Conservation (phyloP, 2,329 filamentous ascomycete genomes). For the Tolypocladium guangdongense region DNA sequence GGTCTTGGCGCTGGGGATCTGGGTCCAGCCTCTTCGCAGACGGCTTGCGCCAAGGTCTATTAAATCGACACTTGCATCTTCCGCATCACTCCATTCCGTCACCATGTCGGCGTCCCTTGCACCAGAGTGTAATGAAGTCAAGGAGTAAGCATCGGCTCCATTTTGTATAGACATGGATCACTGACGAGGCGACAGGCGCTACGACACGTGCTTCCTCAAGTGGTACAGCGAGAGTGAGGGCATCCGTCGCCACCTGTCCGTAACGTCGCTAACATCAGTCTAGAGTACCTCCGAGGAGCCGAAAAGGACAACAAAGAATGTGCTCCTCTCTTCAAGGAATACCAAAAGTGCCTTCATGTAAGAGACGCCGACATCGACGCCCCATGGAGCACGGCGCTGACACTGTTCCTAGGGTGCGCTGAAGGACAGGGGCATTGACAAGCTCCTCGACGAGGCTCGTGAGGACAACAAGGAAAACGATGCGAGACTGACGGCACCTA, state of each 20-base stretch:
- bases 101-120: conserved; percentile 82
- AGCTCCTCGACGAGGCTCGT: conserved; percentile 80
- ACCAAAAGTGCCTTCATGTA: conserved; percentile 78
- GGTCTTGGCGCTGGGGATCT: background rate
- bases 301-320: conserved; percentile 78
- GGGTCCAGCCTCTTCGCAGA: background rate
- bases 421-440: conserved; percentile 84
- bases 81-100: background rate
- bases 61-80: background rate
- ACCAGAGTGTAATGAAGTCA: conserved; percentile 88
- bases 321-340: conserved; percentile 73
- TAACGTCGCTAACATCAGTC: background rate
- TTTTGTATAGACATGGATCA: background rate
- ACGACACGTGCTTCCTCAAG: conserved; percentile 95
- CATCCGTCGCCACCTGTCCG: conserved; percentile 3
- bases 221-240: conserved; percentile 96
- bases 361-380: background rate
- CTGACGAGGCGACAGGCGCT: conserved; percentile 48
- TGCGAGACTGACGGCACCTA: conserved; percentile 33
- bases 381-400: background rate
- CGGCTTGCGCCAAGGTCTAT: background rate
- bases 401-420: conserved; percentile 55
- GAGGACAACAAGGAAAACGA: conserved; percentile 88
- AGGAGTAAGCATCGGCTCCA: conserved; percentile 56
- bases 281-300: conserved; percentile 82